Conservation (phyloP, 2,329 filamentous ascomycete genomes). For the Fusarium falciforme region DNA sequence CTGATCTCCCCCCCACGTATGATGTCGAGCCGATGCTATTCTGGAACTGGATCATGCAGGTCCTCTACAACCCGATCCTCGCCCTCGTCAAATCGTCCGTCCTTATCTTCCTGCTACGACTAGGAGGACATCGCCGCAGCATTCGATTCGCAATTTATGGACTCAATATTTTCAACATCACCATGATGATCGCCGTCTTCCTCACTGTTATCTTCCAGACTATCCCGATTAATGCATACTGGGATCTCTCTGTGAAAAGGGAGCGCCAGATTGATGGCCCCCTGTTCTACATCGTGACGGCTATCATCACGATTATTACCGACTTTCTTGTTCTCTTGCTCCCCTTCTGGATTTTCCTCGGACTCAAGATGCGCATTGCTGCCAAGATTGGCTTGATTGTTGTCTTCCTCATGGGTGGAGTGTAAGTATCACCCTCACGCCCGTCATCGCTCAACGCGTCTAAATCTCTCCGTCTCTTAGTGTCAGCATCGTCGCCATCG, state of each 20-base stretch:
- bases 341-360: constrained; percentile 55
- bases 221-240: constrained; percentile 49
- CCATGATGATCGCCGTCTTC: constrained; percentile 49
- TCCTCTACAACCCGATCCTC: constrained; percentile 54
- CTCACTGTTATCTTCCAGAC: constrained; percentile 55
- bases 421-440: constrained; percentile 44
- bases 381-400: constrained; percentile 54
- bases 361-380: constrained; percentile 52
- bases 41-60: constrained; percentile 41
- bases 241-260: constrained; percentile 38
- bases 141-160: constrained; percentile 43
- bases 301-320: constrained; percentile 54
- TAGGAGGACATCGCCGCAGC: constrained; percentile 44
- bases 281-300: constrained; percentile 49
- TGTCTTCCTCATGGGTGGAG: constrained; percentile 53
- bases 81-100: constrained; percentile 49
- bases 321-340: constrained; percentile 54
- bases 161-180: constrained; percentile 48
- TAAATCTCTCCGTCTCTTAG: constrained; percentile 19
- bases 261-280: constrained; percentile 44
- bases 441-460: neutral
- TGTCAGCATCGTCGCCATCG: constrained; percentile 47
- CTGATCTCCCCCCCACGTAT: constrained; percentile 16
- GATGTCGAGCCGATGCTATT: constrained; percentile 31
- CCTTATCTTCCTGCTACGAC: constrained; percentile 57